phyloP scores from a whole-genome alignment of 169 alveolate genomes.

The Cryptosporidium meleagridis region DNA sequence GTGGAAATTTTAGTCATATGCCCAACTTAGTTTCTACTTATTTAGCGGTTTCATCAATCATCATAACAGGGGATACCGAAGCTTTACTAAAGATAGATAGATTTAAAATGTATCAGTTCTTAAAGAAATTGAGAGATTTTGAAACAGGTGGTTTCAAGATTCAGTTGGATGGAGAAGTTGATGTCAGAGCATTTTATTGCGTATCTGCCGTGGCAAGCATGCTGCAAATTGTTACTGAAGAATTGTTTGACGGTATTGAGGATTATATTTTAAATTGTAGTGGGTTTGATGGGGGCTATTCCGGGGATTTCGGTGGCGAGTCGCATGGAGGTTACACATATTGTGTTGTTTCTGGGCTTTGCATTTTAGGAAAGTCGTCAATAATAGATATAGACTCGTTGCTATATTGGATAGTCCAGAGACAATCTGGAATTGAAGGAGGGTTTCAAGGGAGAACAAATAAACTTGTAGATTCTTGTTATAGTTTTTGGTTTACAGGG shows the following conservation, averaged over 20 bases:
- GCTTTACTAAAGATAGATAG: constrained; percentile 87
- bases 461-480: constrained; percentile 96
- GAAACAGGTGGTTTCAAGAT: constrained; percentile 90
- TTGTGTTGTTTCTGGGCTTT: constrained; percentile 95
- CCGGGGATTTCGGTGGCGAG: constrained; percentile 94
- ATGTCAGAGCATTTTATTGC: constrained; percentile 94
- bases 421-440: constrained; percentile 92
- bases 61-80: constrained; percentile 81
- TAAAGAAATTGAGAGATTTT: constrained; percentile 85
- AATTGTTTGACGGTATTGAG: constrained; percentile 88
- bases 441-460: constrained; percentile 98
- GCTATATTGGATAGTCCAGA: constrained; percentile 87
- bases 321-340: constrained; percentile 98
- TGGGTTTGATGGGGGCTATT: constrained; percentile 97
- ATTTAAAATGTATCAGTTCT: constrained; percentile 87
- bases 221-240: constrained; percentile 87
- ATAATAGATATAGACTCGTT: constrained; percentile 87
- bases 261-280: constrained; percentile 90
- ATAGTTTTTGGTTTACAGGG: constrained; percentile 96
- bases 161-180: constrained; percentile 95
- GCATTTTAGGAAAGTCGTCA: constrained; percentile 85
- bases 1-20: constrained; percentile 90
- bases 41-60: constrained; percentile 87
- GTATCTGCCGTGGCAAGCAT: constrained; percentile 92
- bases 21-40: constrained; percentile 93